These are phyloP conservation scores for Cytospora chrysosperma DNA, from an alignment of 2,329 filamentous ascomycete species.

Conservation along the genomic window DNA sequence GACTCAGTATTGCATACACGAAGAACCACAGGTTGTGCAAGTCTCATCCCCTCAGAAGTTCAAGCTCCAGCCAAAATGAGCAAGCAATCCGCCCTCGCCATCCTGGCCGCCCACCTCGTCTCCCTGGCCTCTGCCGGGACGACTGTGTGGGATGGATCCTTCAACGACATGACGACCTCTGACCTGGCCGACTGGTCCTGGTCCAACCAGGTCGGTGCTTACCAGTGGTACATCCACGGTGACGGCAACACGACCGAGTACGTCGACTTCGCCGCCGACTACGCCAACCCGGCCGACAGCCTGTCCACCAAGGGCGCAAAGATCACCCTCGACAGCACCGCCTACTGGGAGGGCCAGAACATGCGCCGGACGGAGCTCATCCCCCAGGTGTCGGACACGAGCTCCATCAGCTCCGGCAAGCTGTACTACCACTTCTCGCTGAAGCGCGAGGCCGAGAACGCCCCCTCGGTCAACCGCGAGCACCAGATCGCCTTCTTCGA, in stretches of 20 bases:
- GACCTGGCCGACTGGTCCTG: slow-evolving; percentile 61
- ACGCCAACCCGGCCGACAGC: slow-evolving; percentile 61
- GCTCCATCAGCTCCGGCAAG: slow-evolving; percentile 60
- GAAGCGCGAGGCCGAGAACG: slow-evolving; percentile 53
- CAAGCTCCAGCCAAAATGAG: slow-evolving; percentile 13
- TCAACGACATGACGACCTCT: slow-evolving; percentile 52
- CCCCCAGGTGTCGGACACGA: slow-evolving; percentile 52
- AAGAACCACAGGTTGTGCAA: not conserved
- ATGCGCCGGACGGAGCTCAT: slow-evolving; percentile 72
- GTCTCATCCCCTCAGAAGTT: not conserved
- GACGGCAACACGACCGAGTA: slow-evolving; percentile 51
- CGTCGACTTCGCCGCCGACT: slow-evolving; percentile 55
- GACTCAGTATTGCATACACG: not conserved
- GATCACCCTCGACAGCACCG: slow-evolving; percentile 58
- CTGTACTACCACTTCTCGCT: slow-evolving; percentile 70
- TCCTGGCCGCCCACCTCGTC: slow-evolving; percentile 25
- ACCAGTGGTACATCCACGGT: slow-evolving; percentile 73
- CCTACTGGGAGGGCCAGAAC: slow-evolving; percentile 66
- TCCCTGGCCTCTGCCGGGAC: slow-evolving; percentile 40
- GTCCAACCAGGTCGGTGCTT: slow-evolving; percentile 61
- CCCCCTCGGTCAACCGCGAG: slow-evolving; percentile 58
- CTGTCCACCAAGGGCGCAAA: slow-evolving; percentile 60
- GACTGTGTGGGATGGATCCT: slow-evolving; percentile 60
- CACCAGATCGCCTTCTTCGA: slow-evolving; percentile 62
- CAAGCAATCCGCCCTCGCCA: slow-evolving; percentile 22